Percentiles rank a stretch among this genome's conserved stretches.
Evolutionary conservation across 768 basidiomycete species (phyloP).

Genomic region (Tubosaeta sp.): DNA sequence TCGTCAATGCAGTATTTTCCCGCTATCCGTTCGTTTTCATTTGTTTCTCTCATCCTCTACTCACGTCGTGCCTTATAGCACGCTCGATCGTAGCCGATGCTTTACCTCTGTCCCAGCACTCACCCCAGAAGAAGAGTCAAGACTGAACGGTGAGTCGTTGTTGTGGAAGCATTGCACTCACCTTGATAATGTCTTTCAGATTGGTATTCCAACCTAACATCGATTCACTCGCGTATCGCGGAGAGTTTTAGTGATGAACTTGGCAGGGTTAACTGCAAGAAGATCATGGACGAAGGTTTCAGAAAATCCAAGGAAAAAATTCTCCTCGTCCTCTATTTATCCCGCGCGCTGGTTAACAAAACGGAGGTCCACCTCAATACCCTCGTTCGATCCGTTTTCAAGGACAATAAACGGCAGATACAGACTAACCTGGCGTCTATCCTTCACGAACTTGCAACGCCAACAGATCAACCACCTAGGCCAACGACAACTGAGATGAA

Average conservation of each 20-base stretch:
- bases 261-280: conserved; percentile 9
- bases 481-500: conserved; percentile 8
- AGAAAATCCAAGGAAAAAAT: conserved; percentile 24
- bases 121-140: conserved; percentile 12
- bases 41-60: background rate
- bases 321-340: conserved; percentile 14
- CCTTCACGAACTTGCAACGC: conserved; percentile 8
- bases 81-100: conserved; percentile 17
- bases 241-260: conserved; percentile 20
- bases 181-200: conserved; percentile 4
- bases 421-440: conserved; percentile 12
- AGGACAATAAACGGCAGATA: conserved; percentile 12
- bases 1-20: conserved; percentile 27
- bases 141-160: conserved; percentile 8
- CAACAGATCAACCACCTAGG: background rate
- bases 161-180: background rate
- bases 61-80: conserved; percentile 6
- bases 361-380: conserved; percentile 11
- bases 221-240: conserved; percentile 15
- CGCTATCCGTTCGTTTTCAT: conserved; percentile 17
- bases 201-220: conserved; percentile 13
- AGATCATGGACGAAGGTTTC: conserved; percentile 16
- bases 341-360: conserved; percentile 8
- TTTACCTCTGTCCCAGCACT: conserved; percentile 11
- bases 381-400: conserved; percentile 13